Conservation (phyloP, 176 grass and related monocot species). For the Ampelocalamus luodianensis region DNA sequence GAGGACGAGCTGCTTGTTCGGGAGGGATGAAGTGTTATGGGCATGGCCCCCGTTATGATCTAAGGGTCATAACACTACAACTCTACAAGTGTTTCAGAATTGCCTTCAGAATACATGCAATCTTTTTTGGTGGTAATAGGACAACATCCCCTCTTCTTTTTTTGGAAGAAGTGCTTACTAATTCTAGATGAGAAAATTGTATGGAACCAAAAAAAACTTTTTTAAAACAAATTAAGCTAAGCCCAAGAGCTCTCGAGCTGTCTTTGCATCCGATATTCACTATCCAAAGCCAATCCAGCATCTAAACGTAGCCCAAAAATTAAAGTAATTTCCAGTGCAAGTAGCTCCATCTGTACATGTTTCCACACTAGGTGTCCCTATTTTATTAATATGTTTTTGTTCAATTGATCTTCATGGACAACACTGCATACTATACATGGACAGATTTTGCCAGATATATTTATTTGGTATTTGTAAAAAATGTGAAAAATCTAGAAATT, state of each 20-base stretch:
- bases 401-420: neutral
- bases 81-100: too few relatives aligned
- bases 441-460: neutral
- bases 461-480: neutral
- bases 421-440: neutral
- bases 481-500: neutral
- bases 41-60: too few relatives aligned
- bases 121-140: too few relatives aligned
- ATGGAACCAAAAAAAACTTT: too few relatives aligned
- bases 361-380: neutral
- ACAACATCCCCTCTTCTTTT: too few relatives aligned
- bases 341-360: neutral
- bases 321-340: neutral
- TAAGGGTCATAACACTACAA: too few relatives aligned
- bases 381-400: neutral
- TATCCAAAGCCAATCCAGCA: neutral
- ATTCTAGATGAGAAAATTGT: too few relatives aligned
- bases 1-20: too few relatives aligned
- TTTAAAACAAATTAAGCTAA: neutral
- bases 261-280: neutral
- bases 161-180: too few relatives aligned
- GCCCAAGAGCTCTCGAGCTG: neutral
- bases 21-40: too few relatives aligned
- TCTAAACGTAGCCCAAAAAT: neutral
- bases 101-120: too few relatives aligned